Evolutionary conservation across 78 protist genomes (phyloP), one percentile per base, ranked within the genome.

Genomic region (Dictyostelium capitatum): DNA sequence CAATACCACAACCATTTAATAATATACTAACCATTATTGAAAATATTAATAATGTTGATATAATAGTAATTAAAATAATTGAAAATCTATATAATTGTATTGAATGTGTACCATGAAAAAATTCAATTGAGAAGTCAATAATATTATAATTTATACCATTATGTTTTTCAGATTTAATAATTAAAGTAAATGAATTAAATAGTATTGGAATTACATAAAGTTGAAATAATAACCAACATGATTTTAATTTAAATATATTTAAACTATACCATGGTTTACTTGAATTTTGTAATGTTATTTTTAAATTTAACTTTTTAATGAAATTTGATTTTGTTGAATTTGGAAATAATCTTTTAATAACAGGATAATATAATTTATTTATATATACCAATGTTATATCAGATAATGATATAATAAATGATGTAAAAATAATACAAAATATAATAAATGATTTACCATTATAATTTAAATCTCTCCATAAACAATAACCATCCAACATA

Each of bases 371-470:
- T 54, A 6, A 8, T 14, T 1, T 54, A 2, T 54, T 54, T 6
- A 8, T 19, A 23, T 19, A 19, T n/a, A 6, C 8, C 2, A 64
- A 12, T 30, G 65, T 57, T n/a, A 57, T 57, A 57, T 57, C 65
- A 57, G 65, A n/a, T 57, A 28, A 57, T n/a, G 30, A 23, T n/a
- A 57, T 57, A n/a, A 57, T n/a, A 57, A 57, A 57, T 57, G n/a
- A 57, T 57, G 65, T n/a, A 57, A 57, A n/a, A n/a, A 57, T 57
- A 57, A 57, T 57, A n/a, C 30, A 57, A 57, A 57, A 57, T n/a
- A 28, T n/a, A n/a, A 57, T 8, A 11, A 57, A 57, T 7, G 30
- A n/a, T 19, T 57, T 57, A 12, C 17, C 17, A 57, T 57, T 57
- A 57, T 57, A 57, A 57, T 57, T 57, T 57, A 57, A 57, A n/a